phyloP scores from a whole-genome alignment of 345 rosid genomes.

The Pistacia integerrima region DNA sequence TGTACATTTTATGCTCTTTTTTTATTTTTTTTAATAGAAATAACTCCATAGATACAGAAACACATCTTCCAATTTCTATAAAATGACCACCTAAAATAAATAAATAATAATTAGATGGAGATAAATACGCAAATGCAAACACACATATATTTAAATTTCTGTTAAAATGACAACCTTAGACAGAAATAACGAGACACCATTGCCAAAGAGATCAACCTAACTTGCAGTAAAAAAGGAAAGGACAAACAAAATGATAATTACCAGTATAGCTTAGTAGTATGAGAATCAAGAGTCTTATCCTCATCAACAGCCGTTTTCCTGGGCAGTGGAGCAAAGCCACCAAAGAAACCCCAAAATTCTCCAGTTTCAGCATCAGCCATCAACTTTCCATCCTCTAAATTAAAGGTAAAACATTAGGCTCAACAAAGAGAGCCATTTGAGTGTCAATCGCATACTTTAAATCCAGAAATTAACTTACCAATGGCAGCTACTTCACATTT shows the following conservation, averaged over 20 bases:
- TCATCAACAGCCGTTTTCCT: conserved; percentile 64
- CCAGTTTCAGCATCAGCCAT: conserved; percentile 99
- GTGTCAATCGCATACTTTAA: conserved; percentile 10
- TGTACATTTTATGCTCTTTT: background rate
- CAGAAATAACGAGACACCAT: conserved; percentile 2
- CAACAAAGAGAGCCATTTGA: conserved; percentile 5
- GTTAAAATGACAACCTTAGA: background rate
- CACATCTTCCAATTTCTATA: background rate
- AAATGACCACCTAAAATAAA: background rate
- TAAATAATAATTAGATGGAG: background rate
- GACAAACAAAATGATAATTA: conserved; percentile 30
- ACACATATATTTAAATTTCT: background rate
- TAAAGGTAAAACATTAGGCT: conserved; percentile 24
- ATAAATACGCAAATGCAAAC: background rate
- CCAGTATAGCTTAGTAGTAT: conserved; percentile 66
- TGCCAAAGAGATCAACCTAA: background rate
- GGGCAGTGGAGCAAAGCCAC: conserved; percentile 99
- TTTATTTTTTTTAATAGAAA: too few species aligned
- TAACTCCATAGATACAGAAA: background rate
- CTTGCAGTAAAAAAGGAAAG: background rate
- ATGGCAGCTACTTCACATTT: conserved; percentile 91
- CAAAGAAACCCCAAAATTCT: conserved; percentile 96
- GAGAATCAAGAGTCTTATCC: conserved; percentile 46
- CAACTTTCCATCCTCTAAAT: conserved; percentile 89
- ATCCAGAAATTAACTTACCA: conserved; percentile 58